Conservation (phyloP, 2,329 filamentous ascomycete genomes). For the Paraphaeosphaeria sporulosa region DNA sequence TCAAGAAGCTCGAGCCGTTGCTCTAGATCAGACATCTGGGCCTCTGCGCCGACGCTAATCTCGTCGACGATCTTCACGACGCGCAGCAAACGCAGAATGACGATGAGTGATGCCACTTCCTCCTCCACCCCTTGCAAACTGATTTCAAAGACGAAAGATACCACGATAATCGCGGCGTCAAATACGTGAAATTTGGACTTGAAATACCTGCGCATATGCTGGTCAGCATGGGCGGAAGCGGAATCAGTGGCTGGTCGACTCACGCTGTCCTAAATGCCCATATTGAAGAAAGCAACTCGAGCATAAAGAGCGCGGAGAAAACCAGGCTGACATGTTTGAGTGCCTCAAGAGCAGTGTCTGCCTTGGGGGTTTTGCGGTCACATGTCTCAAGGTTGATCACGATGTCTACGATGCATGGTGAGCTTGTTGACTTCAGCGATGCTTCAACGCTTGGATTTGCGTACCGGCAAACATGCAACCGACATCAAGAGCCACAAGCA, state of each 20-base stretch:
- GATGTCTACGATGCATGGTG: slow-evolving; percentile 48
- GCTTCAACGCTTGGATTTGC: slow-evolving; percentile 1
- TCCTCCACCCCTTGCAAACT: slow-evolving; percentile 65
- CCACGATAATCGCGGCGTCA: slow-evolving; percentile 68
- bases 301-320: slow-evolving; percentile 71
- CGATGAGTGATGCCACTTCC: slow-evolving; percentile 71
- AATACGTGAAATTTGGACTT: slow-evolving; percentile 65
- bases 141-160: slow-evolving; percentile 69
- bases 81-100: slow-evolving; percentile 72
- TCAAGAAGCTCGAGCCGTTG: slow-evolving; percentile 61
- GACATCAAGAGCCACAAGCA: slow-evolving; percentile 60
- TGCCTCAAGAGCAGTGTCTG: slow-evolving; percentile 46
- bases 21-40: slow-evolving; percentile 67
- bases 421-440: background rate
- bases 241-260: slow-evolving; percentile 25
- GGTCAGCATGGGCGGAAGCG: background rate
- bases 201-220: slow-evolving; percentile 37
- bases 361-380: slow-evolving; percentile 49
- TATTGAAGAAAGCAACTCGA: slow-evolving; percentile 66
- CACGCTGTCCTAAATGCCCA: slow-evolving; percentile 69
- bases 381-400: slow-evolving; percentile 60
- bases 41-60: slow-evolving; percentile 67
- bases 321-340: slow-evolving; percentile 63
- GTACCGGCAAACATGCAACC: slow-evolving; percentile 58
- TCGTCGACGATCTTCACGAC: slow-evolving; percentile 77